Percentiles rank a stretch among this genome's conserved stretches.
Evolutionary conservation across 2,329 filamentous ascomycete species (phyloP).

Genomic region (Ramularia collo-cygni): DNA sequence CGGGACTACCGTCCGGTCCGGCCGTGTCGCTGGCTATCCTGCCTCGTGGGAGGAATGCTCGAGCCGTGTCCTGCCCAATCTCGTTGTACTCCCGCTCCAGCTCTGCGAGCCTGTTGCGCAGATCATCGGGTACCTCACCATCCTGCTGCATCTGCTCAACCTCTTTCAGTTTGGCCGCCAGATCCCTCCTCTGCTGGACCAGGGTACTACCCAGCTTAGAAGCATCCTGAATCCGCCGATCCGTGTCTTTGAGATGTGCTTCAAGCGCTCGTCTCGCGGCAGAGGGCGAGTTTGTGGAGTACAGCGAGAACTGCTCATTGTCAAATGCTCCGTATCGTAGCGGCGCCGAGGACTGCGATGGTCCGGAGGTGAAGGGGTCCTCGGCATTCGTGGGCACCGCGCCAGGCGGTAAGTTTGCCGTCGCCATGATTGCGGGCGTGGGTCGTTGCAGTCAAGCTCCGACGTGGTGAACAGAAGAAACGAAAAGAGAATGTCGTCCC

Average conservation of each 20-base stretch:
- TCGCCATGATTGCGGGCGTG: conserved; percentile 33
- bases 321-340: conserved; percentile 81
- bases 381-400: conserved; percentile 33
- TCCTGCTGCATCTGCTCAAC: conserved; percentile 66
- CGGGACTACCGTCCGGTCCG: conserved; percentile 24
- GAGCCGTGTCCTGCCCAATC: conserved; percentile 79
- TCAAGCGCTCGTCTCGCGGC: conserved; percentile 85
- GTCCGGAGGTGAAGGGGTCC: conserved; percentile 41
- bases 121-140: conserved; percentile 67
- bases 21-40: conserved; percentile 18
- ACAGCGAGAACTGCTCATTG: conserved; percentile 65
- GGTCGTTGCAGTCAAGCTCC: background rate
- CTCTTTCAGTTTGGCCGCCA: conserved; percentile 75
- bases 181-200: conserved; percentile 76
- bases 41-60: conserved; percentile 78
- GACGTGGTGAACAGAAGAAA: too few species aligned
- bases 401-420: conserved; percentile 35
- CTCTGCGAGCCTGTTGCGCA: conserved; percentile 74
- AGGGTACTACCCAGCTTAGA: conserved; percentile 82
- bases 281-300: conserved; percentile 68
- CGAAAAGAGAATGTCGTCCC: too few species aligned
- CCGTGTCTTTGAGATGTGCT: conserved; percentile 86
- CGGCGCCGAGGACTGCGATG: conserved; percentile 27
- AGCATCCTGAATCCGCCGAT: conserved; percentile 83
- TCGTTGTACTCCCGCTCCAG: conserved; percentile 95